These are phyloP conservation scores for Dothideomycetidae sp. DNA, from an alignment of 2,329 filamentous ascomycete genomes.

Conservation along the genomic window DNA sequence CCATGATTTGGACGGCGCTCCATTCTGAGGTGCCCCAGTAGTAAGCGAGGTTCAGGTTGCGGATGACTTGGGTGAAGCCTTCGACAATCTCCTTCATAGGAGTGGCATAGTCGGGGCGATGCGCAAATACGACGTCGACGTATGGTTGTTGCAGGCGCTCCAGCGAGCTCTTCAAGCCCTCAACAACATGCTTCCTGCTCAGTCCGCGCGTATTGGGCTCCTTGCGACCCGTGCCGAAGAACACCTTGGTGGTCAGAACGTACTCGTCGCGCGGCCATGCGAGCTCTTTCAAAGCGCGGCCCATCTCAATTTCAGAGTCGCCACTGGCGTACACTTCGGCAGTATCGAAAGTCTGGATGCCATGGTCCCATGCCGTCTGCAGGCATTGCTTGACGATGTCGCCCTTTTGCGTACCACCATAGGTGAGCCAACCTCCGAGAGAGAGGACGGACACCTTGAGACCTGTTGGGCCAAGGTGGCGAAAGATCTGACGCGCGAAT, in stretches of 20 bases:
- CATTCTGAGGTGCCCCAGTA: constrained; percentile 53
- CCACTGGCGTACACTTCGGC: constrained; percentile 43
- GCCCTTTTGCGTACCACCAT: constrained; percentile 36
- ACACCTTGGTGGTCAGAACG: constrained; percentile 30
- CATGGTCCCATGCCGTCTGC: constrained; percentile 35
- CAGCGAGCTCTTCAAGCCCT: constrained; percentile 45
- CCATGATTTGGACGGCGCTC: constrained; percentile 44
- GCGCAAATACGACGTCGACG: constrained; percentile 50
- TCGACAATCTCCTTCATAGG: constrained; percentile 49
- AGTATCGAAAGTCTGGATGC: constrained; percentile 38
- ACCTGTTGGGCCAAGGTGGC: constrained; percentile 33
- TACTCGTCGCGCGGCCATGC: constrained; percentile 35
- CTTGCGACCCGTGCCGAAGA: constrained; percentile 43
- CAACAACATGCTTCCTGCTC: constrained; percentile 38
- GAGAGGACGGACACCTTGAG: constrained; percentile 38
- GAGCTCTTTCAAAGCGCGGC: constrained; percentile 32
- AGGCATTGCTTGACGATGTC: constrained; percentile 37
- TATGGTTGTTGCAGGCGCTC: constrained; percentile 49
- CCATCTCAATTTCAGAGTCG: constrained; percentile 48
- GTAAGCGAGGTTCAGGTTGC: constrained; percentile 45
- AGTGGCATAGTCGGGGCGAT: constrained; percentile 43
- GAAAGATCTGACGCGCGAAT: constrained; percentile 19
- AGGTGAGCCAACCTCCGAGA: constrained; percentile 33
- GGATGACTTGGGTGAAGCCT: constrained; percentile 36
- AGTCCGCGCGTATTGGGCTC: constrained; percentile 42